Evolutionary conservation across 441 rosid species (phyloP).

Genomic region (Gossypium schwendimanii): DNA sequence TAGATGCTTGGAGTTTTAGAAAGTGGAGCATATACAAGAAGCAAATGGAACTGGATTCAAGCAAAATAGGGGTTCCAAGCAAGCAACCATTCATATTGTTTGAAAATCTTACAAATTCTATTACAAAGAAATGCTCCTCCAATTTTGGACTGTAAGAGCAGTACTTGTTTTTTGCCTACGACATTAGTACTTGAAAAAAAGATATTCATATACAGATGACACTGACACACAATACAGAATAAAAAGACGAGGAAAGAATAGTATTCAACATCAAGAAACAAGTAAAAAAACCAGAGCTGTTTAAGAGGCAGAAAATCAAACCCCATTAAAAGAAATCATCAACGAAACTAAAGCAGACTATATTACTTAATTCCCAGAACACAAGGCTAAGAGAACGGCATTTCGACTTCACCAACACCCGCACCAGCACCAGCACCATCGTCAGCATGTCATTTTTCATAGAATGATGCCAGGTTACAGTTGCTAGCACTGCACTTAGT

Average conservation of each 20-base stretch:
- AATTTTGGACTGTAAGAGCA: neutral
- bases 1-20: no score
- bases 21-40: neutral
- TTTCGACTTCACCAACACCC: neutral
- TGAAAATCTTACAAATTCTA: neutral
- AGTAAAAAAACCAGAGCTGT: neutral
- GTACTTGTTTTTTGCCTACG: neutral
- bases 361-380: neutral
- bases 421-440: neutral
- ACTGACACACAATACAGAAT: constrained; percentile 7
- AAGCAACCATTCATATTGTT: neutral
- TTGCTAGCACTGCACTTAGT: constrained; percentile 18
- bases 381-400: neutral
- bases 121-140: constrained; percentile 1
- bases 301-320: constrained; percentile 16
- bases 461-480: constrained; percentile 6
- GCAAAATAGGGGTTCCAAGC: neutral
- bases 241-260: neutral
- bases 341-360: constrained; percentile 8
- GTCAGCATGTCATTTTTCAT: neutral
- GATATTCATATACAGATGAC: constrained; percentile 15
- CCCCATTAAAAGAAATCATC: constrained; percentile 10
- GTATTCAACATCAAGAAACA: neutral
- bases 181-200: neutral
- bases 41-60: neutral